phyloP scores from a whole-genome alignment of 2,329 filamentous ascomycete genomes.

The Microsporum canis region DNA sequence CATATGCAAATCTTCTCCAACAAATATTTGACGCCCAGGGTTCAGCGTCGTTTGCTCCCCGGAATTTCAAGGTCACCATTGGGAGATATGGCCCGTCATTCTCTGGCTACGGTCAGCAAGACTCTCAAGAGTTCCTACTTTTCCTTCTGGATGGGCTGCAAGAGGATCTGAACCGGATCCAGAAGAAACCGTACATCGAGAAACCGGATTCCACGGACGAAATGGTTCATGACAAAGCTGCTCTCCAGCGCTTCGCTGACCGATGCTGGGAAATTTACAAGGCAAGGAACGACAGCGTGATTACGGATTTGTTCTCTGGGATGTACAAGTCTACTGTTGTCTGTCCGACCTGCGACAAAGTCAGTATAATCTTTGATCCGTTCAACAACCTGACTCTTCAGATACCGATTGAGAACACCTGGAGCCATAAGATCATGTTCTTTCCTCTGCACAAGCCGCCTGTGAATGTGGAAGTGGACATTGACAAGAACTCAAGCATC shows the following conservation, averaged over 20 bases:
- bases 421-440: conserved; percentile 63
- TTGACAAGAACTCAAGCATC: conserved; percentile 57
- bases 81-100: conserved; percentile 75
- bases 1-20: conserved; percentile 64
- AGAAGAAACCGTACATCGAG: conserved; percentile 93
- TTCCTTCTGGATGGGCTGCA: conserved; percentile 90
- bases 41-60: conserved; percentile 60
- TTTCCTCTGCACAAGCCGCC: conserved; percentile 63
- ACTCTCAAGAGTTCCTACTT: conserved; percentile 92
- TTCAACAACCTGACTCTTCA: conserved; percentile 92
- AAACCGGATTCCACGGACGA: conserved; percentile 97
- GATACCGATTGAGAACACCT: conserved; percentile 74
- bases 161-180: conserved; percentile 85
- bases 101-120: conserved; percentile 89
- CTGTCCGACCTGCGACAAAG: conserved; percentile 81
- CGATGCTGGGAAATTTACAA: conserved; percentile 87
- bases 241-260: conserved; percentile 73
- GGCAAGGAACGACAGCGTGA: conserved; percentile 83
- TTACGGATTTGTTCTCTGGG: conserved; percentile 90
- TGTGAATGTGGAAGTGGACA: conserved; percentile 62
- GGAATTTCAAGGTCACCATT: conserved; percentile 70
- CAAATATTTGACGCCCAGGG: conserved; percentile 64
- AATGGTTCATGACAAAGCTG: conserved; percentile 71
- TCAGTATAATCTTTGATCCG: conserved; percentile 97
- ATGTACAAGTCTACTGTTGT: conserved; percentile 97